Evolutionary conservation across 176 grass and related monocot species (phyloP).

Genomic region (Aegilops tauschii): DNA sequence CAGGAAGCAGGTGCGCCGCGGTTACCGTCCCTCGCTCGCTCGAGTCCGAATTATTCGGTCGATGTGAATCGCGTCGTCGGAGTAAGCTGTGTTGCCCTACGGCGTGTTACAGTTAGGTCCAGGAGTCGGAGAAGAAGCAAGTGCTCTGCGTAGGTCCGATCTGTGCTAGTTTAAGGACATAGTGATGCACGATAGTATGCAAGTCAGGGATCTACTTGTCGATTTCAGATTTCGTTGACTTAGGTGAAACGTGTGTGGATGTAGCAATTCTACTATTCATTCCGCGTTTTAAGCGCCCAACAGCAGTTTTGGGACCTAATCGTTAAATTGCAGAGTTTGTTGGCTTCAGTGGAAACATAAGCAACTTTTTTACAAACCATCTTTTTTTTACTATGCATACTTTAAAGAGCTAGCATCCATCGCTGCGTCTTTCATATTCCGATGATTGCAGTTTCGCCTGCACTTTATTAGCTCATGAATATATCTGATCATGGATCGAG

Average conservation of each 20-base stretch:
- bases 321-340: background rate
- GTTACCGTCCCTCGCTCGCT: background rate
- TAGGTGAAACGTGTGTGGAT: background rate
- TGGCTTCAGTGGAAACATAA: background rate
- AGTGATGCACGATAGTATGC: background rate
- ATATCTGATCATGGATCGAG: background rate
- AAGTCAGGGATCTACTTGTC: constrained; percentile 3
- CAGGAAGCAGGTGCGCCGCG: constrained; percentile 45
- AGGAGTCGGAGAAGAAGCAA: background rate
- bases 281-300: background rate
- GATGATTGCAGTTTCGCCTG: background rate
- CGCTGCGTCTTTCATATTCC: background rate
- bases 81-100: background rate
- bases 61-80: background rate
- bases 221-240: constrained; percentile 4
- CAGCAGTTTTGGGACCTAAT: constrained; percentile 8
- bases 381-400: background rate
- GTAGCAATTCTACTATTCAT: background rate
- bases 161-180: background rate
- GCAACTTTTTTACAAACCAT: background rate
- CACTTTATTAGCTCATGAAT: background rate
- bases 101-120: background rate
- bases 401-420: background rate
- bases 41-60: background rate
- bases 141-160: background rate